Base-by-base conservation (phyloP, 1,284 basidiomycete species). In the Coniophora puteana region DNA sequence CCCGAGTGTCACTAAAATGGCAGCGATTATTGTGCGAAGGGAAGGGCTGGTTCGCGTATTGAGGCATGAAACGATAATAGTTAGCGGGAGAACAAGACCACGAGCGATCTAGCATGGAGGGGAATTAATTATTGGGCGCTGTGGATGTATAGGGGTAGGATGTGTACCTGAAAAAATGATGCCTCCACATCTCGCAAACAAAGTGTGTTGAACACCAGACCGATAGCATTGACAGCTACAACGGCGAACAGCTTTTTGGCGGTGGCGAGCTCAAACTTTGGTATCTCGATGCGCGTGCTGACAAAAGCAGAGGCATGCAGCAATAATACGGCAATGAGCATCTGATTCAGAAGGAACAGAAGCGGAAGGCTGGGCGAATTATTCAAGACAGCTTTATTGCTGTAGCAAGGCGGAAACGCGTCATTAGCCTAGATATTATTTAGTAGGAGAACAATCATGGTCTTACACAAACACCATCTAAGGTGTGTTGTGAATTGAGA, bases 321-420 rank as follows among this genome's bases (percentile, higher is more conserved):
- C 5, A 88, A 68, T 1, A 78, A 41, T 16, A 89, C 82, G 5
- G 85, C 83, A 34, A 87, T 76, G 29, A 78, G 31, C 8, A 88
- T 70, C 57, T 89, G 85, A 30, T 80, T 61, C 42, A 86, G 63
- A 6, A 89, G 71, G 61, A 88, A 87, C 6, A 83, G 59, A 21
- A 88, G 69, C 1, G 85, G 84, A 11, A 86, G 63, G 40, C 80
- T 74, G 1, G 83, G 82, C 0, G 82, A 70, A 16, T 73, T 73
- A 50, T 74, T 83, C 34, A 88, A 63, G 18, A 85, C 82, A n/a
- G 79, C 79, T 63, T 86, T 86, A 61, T 86, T 86, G n/a, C 79
- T 82, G 43, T 5, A 34, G 27, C 13, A 12, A 8, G 41, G 36
- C 40, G 29, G 38, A 11, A 26, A 33, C 21, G 41, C 27, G 13